Conservation (phyloP, 805 yeast genomes). For the Metschnikowia proteae region DNA sequence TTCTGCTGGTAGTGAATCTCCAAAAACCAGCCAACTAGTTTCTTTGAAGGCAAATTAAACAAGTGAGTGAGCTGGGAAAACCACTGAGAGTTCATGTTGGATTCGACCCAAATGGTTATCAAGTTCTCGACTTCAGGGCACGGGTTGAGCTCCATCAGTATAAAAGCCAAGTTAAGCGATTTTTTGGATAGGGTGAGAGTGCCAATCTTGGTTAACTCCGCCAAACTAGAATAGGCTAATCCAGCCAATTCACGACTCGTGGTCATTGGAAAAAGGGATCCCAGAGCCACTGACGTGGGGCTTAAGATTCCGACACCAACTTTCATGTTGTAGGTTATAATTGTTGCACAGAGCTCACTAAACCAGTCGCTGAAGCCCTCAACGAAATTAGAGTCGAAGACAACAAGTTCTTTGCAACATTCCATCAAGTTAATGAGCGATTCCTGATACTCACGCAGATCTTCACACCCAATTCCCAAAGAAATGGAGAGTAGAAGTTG, state of each 20-base stretch:
- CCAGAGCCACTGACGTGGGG: constrained; percentile 36
- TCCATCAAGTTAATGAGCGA: constrained; percentile 24
- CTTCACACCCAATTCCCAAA: constrained; percentile 30
- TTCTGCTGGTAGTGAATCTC: constrained; percentile 39
- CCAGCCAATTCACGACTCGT: constrained; percentile 38
- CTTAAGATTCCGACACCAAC: constrained; percentile 29
- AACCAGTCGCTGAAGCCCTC: constrained; percentile 32
- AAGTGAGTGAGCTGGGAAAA: constrained; percentile 50
- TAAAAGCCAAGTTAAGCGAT: constrained; percentile 58
- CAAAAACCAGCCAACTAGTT: constrained; percentile 38
- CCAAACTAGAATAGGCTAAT: constrained; percentile 52
- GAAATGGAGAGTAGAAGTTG: constrained; percentile 28
- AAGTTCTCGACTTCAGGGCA: constrained; percentile 44
- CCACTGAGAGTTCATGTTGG: constrained; percentile 51
- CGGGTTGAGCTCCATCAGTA: constrained; percentile 47
- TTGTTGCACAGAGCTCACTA: constrained; percentile 20
- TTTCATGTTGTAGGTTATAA: constrained; percentile 35
- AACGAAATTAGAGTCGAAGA: constrained; percentile 36
- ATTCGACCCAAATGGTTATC: constrained; percentile 59
- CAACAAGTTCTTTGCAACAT: constrained; percentile 35
- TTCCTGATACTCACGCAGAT: constrained; percentile 25
- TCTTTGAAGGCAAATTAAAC: constrained; percentile 42
- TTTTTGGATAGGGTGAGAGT: constrained; percentile 33
- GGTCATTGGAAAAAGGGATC: constrained; percentile 44
- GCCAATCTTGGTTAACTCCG: constrained; percentile 43